These are phyloP conservation scores for Brasenia schreberi DNA, from an alignment of 164 flowering plant species.

Conservation along the genomic window DNA sequence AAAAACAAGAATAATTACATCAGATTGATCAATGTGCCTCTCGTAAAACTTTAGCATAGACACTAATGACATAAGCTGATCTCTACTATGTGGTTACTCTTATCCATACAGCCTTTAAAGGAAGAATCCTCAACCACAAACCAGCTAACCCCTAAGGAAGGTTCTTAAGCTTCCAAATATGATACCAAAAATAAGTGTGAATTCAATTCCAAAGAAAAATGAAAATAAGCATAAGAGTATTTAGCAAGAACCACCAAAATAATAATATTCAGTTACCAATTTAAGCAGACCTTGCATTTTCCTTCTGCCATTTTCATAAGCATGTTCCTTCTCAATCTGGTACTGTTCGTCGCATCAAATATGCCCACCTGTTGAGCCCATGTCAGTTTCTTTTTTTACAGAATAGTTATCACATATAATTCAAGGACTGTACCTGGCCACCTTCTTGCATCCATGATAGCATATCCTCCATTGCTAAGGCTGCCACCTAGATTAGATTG, in stretches of 20 bases:
- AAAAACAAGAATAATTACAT: too few relatives aligned
- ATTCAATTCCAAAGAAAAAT: not conserved
- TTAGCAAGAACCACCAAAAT: not conserved
- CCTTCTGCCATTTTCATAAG: slow-evolving; percentile 99
- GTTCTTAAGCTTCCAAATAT: not conserved
- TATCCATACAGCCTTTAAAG: too few relatives aligned
- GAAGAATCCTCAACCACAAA: too few relatives aligned
- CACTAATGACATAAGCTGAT: too few relatives aligned
- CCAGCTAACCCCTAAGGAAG: not conserved
- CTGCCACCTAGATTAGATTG: slow-evolving; percentile 65
- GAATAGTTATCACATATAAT: not conserved
- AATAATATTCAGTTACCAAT: not conserved
- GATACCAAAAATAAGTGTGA: not conserved
- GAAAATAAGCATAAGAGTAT: not conserved
- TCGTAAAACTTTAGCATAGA: too few relatives aligned
- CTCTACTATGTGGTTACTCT: too few relatives aligned
- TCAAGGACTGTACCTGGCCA: slow-evolving; percentile 63
- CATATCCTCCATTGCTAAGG: slow-evolving; percentile 98
- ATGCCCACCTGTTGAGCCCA: slow-evolving; percentile 67
- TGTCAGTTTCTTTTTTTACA: not conserved
- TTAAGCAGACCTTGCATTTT: slow-evolving; percentile 64
- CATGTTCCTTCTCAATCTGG: slow-evolving; percentile 77
- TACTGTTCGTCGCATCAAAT: slow-evolving; percentile 97
- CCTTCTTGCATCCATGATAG: slow-evolving; percentile 99
- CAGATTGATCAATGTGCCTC: too few relatives aligned